Conservation (phyloP, 2,329 filamentous ascomycete species). For the Colletotrichum graminicola region DNA sequence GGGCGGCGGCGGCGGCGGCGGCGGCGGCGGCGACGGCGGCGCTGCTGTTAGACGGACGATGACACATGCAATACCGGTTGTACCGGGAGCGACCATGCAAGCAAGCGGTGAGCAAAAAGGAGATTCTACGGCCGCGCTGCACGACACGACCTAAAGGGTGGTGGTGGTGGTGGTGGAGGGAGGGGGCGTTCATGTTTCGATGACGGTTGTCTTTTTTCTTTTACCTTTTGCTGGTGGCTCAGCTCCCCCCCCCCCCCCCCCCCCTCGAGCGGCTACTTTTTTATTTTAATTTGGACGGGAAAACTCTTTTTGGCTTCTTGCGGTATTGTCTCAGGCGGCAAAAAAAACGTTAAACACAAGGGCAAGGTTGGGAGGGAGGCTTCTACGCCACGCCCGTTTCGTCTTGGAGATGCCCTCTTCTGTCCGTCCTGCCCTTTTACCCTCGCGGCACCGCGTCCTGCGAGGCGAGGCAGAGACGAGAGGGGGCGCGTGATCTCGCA, state of each 20-base stretch:
- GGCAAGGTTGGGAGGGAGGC: no score
- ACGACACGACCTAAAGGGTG: neutral
- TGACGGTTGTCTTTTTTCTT: no score
- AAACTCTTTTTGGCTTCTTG: no score
- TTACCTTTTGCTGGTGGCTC: neutral
- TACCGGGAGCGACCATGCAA: neutral
- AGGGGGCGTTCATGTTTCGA: neutral
- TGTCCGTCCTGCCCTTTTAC: neutral
- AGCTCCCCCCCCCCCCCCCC: neutral
- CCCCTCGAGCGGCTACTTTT: no score
- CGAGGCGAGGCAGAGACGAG: neutral
- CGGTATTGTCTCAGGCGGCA: no score
- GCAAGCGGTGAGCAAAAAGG: slow-evolving; percentile 5
- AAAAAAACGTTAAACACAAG: no score
- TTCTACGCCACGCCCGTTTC: no score
- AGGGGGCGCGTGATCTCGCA: slow-evolving; percentile 13
- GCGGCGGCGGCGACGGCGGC: neutral
- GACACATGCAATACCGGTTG: neutral
- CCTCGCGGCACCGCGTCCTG: neutral
- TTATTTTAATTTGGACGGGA: no score
- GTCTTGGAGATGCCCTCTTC: neutral
- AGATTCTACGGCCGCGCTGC: neutral
- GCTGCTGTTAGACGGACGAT: neutral
- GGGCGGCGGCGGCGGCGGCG: no score
- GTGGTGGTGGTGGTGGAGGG: no score